These are phyloP conservation scores for Fagopyrum homotropicum DNA, from an alignment of 148 eudicot genomes.

Conservation along the genomic window DNA sequence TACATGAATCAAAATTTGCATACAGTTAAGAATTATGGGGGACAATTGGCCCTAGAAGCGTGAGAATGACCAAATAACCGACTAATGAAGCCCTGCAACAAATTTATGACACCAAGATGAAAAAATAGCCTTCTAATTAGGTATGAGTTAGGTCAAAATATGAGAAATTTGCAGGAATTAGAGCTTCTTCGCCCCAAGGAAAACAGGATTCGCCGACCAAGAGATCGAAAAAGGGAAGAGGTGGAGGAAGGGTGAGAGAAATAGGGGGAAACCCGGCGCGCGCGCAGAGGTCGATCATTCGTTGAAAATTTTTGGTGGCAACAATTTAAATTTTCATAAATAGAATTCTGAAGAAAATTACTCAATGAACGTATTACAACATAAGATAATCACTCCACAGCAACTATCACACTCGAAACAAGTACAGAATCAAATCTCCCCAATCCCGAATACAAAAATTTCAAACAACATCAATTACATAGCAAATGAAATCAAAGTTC, in stretches of 20 bases:
- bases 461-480: neutral
- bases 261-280: neutral
- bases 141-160: neutral
- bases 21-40: too few species aligned
- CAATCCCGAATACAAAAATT: too few species aligned
- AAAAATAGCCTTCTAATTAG: neutral
- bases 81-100: neutral
- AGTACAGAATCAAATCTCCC: too few species aligned
- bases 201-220: neutral
- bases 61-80: neutral
- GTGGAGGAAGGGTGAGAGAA: neutral
- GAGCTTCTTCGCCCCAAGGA: neutral
- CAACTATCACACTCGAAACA: too few species aligned
- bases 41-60: neutral
- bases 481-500: neutral
- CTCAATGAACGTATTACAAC: too few species aligned
- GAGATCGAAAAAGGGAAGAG: neutral
- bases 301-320: neutral
- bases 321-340: too few species aligned
- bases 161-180: neutral
- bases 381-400: too few species aligned
- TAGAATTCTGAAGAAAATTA: too few species aligned
- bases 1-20: too few species aligned
- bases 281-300: neutral
- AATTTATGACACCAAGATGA: too few species aligned